Conservation (phyloP, 2,329 filamentous ascomycete genomes). For the Lachnellula suecica region DNA sequence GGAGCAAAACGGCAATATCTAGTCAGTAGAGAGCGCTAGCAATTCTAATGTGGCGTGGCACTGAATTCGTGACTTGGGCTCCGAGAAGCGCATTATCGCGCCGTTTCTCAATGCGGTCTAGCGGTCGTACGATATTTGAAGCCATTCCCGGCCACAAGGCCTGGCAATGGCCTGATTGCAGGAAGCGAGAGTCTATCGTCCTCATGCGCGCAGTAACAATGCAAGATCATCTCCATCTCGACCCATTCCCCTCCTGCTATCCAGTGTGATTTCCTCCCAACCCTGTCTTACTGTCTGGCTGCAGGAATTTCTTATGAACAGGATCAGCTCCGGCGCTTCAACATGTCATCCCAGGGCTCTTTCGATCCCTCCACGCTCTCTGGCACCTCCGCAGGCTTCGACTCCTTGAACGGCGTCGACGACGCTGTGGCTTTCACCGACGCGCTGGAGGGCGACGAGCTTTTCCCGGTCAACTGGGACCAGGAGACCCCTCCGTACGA, state of each 20-base stretch:
- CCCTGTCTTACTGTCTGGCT: neutral
- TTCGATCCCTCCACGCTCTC: slow-evolving; percentile 27
- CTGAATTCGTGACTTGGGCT: too few species aligned
- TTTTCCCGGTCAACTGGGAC: slow-evolving; percentile 21
- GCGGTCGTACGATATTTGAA: too few species aligned
- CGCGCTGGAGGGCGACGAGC: slow-evolving; percentile 14
- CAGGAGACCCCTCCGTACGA: slow-evolving; percentile 29
- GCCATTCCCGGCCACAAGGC: too few species aligned
- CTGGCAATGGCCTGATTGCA: too few species aligned
- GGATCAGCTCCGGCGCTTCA: slow-evolving; percentile 8
- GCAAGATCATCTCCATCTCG: too few species aligned
- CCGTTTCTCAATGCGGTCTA: too few species aligned
- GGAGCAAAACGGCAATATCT: too few species aligned
- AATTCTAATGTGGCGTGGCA: too few species aligned
- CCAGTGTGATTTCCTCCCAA: slow-evolving; percentile 3
- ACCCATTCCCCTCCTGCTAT: neutral
- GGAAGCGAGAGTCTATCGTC: too few species aligned
- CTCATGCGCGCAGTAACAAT: too few species aligned
- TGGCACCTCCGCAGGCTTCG: slow-evolving; percentile 25
- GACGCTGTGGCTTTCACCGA: slow-evolving; percentile 25
- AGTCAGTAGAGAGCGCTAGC: too few species aligned
- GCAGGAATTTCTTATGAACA: slow-evolving; percentile 1
- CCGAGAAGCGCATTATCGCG: too few species aligned
- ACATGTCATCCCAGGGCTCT: slow-evolving; percentile 22
- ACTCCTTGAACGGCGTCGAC: slow-evolving; percentile 22